Base-by-base conservation (phyloP, 2,329 filamentous ascomycete species). In the Penicillium sp. region DNA sequence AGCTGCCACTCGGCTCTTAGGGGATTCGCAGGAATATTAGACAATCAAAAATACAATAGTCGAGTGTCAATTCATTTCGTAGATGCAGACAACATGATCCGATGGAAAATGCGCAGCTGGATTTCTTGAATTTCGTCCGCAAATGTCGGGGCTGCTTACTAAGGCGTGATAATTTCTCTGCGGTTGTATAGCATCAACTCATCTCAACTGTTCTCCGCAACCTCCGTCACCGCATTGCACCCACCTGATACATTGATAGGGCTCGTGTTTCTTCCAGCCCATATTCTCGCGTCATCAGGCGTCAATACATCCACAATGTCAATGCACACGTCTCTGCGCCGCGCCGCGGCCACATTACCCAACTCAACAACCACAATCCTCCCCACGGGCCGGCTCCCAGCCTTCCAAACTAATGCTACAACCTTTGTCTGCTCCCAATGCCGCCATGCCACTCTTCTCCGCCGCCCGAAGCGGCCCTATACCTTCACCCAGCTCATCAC, bases 401-500 rank as follows among this genome's bases (percentile, higher is more conserved):
- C 62, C 45, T 53, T 58, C 32, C 56, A 57, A 54, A 51, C 55
- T 46, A 56, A 55, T 50, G 42, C 63, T 40, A 69, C 65, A 51
- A 71, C 70, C 40, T 74, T 69, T 59, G 63, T 73, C 58, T 74
- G 69, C 69, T 72, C 70, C 40, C 86, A 90, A 73, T 76, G 82
- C 65, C 85, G 89, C 50, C 82, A 89, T 66, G 93, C 93, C 42
- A 89, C 87, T 20, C 86, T 95, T 54, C 81, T 97, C 65, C 80
- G 79, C 52, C 88, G 93, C 13, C 89, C 89, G n/a, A 86, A 89
- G 64, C 82, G 90, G 5, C 91, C 93, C 34, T 97, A 96, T 77
- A 88, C 85, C 58, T 97, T 96, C 77, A 96, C 91, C n/a, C 93
- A 98, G 73, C 80, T 98, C 50, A 78, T 98, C 57, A 90, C 89